Conservation (phyloP, 371 early-diverging fungal genomes). For the Rhizopus arrhizus region DNA sequence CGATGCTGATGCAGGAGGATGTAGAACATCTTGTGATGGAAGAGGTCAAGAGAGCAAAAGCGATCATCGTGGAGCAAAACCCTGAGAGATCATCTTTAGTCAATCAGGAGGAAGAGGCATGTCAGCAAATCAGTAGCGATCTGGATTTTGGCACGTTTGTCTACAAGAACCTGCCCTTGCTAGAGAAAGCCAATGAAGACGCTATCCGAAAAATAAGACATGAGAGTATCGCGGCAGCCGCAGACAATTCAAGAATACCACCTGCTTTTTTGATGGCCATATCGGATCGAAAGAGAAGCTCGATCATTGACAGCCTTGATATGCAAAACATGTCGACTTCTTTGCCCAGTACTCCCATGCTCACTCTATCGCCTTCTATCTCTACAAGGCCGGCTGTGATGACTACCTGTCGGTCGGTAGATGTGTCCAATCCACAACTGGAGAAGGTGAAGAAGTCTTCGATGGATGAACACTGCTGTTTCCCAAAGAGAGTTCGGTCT, state of each 20-base stretch:
- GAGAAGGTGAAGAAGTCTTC: constrained; percentile 1
- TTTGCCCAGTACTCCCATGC: constrained; percentile 17
- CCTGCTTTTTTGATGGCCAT: constrained; percentile 45
- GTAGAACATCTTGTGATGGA: constrained; percentile 17
- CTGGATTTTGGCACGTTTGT: constrained; percentile 91
- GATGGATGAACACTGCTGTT: not conserved
- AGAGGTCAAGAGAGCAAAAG: constrained; percentile 34
- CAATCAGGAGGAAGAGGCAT: not conserved
- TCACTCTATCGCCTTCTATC: constrained; percentile 21
- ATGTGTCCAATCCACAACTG: not conserved
- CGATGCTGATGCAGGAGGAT: constrained; percentile 52
- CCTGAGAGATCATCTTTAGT: constrained; percentile 28
- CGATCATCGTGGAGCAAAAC: constrained; percentile 49
- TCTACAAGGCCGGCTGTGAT: not conserved
- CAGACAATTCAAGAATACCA: not conserved
- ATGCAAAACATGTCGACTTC: constrained; percentile 7
- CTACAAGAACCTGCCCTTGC: constrained; percentile 85
- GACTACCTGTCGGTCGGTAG: constrained; percentile 17
- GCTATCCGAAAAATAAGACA: constrained; percentile 68
- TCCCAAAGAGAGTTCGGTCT: not conserved
- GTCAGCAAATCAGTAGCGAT: constrained; percentile 8
- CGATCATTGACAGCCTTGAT: not conserved
- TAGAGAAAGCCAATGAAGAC: constrained; percentile 90
- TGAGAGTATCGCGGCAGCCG: constrained; percentile 39
- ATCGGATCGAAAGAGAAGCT: constrained; percentile 68